These are phyloP conservation scores for Aspergillus pseudonomiae DNA, from an alignment of 2,329 filamentous ascomycete genomes.

Conservation along the genomic window DNA sequence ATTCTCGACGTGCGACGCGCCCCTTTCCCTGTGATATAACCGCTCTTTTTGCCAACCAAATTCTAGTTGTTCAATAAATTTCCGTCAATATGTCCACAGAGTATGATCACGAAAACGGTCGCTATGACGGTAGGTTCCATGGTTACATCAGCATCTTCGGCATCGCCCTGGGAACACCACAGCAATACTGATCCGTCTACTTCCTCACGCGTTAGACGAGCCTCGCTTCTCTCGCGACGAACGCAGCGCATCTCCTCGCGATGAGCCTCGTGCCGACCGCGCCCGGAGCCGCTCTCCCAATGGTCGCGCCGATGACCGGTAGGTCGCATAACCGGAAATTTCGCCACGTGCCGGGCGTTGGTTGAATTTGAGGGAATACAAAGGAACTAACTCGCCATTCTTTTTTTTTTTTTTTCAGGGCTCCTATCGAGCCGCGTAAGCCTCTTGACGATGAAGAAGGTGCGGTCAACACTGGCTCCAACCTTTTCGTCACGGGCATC, in stretches of 20 bases:
- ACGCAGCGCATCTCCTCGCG: constrained; percentile 67
- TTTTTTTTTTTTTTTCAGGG: constrained; percentile 32
- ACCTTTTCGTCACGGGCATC: constrained; percentile 98
- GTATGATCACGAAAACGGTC: constrained; percentile 67
- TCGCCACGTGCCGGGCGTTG: not conserved
- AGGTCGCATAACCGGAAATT: constrained; percentile 23
- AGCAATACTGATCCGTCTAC: constrained; percentile 17
- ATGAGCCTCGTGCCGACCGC: constrained; percentile 56
- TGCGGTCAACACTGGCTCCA: constrained; percentile 89
- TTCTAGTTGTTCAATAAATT: constrained; percentile 21
- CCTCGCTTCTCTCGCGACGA: constrained; percentile 65
- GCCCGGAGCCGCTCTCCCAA: constrained; percentile 68
- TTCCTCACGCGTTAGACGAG: constrained; percentile 50
- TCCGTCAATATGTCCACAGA: constrained; percentile 51
- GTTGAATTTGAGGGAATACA: not conserved
- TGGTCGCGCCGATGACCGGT: constrained; percentile 58
- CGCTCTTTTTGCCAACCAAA: constrained; percentile 24
- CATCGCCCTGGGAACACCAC: constrained; percentile 8
- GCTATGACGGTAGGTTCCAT: constrained; percentile 62
- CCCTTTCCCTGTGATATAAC: constrained; percentile 1
- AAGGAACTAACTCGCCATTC: not conserved
- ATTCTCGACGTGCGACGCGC: constrained; percentile 15
- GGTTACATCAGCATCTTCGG: constrained; percentile 14
- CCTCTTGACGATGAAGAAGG: constrained; percentile 67
- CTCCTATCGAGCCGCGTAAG: constrained; percentile 52